These are phyloP conservation scores for Castanopsis chinensis DNA, from an alignment of 306 rosid genomes.

Conservation along the genomic window DNA sequence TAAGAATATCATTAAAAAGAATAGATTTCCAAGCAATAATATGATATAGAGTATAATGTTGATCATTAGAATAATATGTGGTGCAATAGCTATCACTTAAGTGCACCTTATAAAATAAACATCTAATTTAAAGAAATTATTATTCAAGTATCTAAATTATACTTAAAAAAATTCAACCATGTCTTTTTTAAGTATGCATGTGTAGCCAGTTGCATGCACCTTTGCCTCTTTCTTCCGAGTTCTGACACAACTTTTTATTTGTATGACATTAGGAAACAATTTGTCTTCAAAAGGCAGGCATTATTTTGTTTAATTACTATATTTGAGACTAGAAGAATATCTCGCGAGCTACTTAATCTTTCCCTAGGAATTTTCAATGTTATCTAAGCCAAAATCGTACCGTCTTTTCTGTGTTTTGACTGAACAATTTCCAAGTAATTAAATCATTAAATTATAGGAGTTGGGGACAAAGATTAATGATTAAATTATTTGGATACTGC, in stretches of 20 bases:
- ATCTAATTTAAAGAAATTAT: too few species aligned
- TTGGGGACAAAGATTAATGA: background rate
- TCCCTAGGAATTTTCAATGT: conserved; percentile 11
- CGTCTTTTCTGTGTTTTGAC: background rate
- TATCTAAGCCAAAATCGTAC: conserved; percentile 2
- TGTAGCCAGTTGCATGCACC: conserved; percentile 9
- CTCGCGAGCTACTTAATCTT: conserved; percentile 23
- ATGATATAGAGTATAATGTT: too few species aligned
- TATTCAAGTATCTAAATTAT: too few species aligned
- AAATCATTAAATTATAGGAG: background rate
- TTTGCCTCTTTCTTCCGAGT: background rate
- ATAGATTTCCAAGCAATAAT: too few species aligned
- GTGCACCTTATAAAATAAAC: too few species aligned
- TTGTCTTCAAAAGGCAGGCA: background rate
- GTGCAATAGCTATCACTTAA: too few species aligned
- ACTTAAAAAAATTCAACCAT: too few species aligned
- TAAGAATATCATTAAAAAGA: too few species aligned
- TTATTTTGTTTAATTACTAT: background rate
- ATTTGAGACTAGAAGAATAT: conserved; percentile 4
- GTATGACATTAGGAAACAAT: conserved; percentile 28
- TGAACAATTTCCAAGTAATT: conserved; percentile 32
- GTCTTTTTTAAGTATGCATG: background rate
- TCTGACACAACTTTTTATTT: too few species aligned
- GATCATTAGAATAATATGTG: too few species aligned
- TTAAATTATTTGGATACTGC: conserved; percentile 1